Conservation (phyloP, 306 rosid genomes). For the Biancaea sappan region DNA sequence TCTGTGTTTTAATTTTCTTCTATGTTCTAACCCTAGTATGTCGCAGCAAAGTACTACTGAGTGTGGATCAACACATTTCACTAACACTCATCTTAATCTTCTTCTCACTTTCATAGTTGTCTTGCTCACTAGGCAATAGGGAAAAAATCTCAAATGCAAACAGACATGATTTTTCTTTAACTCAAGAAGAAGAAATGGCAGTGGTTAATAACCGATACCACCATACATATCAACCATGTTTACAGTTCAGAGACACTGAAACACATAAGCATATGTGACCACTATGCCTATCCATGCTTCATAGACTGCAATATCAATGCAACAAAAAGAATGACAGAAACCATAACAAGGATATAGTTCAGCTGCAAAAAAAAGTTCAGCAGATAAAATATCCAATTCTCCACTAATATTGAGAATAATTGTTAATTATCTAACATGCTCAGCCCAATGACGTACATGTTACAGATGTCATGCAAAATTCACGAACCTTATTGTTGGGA, state of each 20-base stretch:
- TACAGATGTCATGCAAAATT: neutral
- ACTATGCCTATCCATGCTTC: neutral
- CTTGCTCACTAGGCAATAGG: neutral
- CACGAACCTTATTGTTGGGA: slow-evolving; percentile 86
- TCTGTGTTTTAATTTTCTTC: no score
- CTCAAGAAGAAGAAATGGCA: neutral
- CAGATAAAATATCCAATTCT: neutral
- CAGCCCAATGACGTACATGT: neutral
- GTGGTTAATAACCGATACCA: neutral
- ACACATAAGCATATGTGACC: neutral
- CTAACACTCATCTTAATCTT: neutral
- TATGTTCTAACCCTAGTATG: neutral
- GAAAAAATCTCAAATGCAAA: neutral
- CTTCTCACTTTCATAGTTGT: neutral
- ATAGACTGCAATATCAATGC: neutral
- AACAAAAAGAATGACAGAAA: neutral
- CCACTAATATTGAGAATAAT: slow-evolving; percentile 8
- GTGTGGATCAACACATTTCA: neutral
- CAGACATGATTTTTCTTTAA: neutral
- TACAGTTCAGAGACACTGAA: neutral
- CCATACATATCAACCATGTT: neutral
- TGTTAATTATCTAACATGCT: neutral
- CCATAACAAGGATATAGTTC: neutral
- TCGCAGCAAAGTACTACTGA: neutral
- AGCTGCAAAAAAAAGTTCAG: neutral